A percentile compares a stretch with the other conserved stretches of the same genome.
Conservation (phyloP, 495 filamentous ascomycete genomes). For the Aspergillus funiculosus region DNA sequence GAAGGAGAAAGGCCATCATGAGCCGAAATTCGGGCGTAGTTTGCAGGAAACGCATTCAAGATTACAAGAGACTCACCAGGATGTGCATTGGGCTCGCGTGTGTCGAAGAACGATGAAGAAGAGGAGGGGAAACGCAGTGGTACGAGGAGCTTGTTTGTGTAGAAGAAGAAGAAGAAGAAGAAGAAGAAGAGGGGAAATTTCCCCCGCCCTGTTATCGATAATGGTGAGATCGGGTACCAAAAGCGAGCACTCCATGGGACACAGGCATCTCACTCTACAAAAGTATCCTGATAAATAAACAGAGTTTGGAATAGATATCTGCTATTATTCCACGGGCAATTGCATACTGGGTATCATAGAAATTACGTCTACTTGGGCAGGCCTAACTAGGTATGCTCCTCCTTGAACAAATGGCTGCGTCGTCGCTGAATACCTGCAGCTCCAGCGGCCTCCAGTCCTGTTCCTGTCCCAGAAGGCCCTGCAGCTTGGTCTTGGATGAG, state of each 20-base stretch:
- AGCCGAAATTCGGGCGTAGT: neutral
- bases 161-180: constrained; percentile 2
- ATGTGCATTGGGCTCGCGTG: constrained; percentile 37
- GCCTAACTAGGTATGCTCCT: constrained; percentile 20
- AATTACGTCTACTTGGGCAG: too few species aligned
- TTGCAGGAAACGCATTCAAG: neutral
- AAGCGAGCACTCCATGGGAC: neutral
- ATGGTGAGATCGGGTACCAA: constrained; percentile 6
- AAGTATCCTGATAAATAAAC: too few species aligned
- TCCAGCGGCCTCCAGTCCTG: constrained; percentile 31
- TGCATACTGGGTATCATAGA: neutral
- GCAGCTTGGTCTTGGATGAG: constrained; percentile 3
- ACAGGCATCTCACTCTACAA: neutral
- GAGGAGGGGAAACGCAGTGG: neutral
- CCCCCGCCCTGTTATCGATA: constrained; percentile 22
- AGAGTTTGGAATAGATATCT: too few species aligned
- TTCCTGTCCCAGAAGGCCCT: constrained; percentile 21
- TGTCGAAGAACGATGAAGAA: constrained; percentile 12
- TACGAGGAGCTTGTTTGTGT: too few species aligned
- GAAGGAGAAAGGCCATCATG: constrained; percentile 22
- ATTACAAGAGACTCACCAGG: constrained; percentile 26
- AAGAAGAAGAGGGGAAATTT: constrained; percentile 7
- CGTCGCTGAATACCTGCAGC: constrained; percentile 33
- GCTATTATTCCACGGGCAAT: too few species aligned
- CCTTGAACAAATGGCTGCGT: constrained; percentile 26